Evolutionary conservation across 352 stramenopile species (phyloP), one percentile per base, ranked within the genome.

Genomic region (Globisporangium lucens): DNA sequence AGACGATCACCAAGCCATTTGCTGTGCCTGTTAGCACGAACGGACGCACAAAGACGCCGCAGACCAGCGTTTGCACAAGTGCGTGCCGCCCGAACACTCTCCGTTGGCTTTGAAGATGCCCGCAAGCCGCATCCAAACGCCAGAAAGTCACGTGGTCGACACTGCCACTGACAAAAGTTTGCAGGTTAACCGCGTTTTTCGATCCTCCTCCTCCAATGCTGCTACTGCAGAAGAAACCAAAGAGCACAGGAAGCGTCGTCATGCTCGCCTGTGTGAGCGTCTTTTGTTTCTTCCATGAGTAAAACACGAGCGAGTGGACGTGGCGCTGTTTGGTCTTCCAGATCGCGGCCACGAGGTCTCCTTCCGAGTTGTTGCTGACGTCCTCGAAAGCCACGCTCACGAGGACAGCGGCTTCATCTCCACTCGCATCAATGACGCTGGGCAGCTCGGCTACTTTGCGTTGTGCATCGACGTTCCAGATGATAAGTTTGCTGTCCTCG

Each of bases 121-220:
- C 71, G 13, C 77, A 86, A 4, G 81, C 74, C 7, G 73, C 66
- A 22, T 84, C 77, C 2, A 91, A 67, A 17, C 62, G 75, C 83
- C 83, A 93, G 51, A 93, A 90, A 2, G 68, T 88, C 9, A 89
- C 66, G 53, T 93, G 85, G 46, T 90, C 74, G 20, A 93, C 62
- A n/a, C 85, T 83, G n/a, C 82, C 83, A 27, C 70, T 87, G 24
- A 93, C 78, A 63, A 93, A 90, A 1, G 53, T 41, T 22, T 63
- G 63, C 3, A 52, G 30, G 13, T 38, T 61, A 5, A 27, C 5
- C 17, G 64, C 8, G 12, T 43, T 38, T 65, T 57, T 15, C 58
- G 9, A 12, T 47, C 56, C 33, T 4, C 43, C 53, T 22, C 43
- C 43, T 47, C 13, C 41, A 15, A 2, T 47, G 7, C 20, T 22